Evolutionary conservation across 2,329 filamentous ascomycete species (phyloP).

Genomic region (Sporothrix variecibatus): DNA sequence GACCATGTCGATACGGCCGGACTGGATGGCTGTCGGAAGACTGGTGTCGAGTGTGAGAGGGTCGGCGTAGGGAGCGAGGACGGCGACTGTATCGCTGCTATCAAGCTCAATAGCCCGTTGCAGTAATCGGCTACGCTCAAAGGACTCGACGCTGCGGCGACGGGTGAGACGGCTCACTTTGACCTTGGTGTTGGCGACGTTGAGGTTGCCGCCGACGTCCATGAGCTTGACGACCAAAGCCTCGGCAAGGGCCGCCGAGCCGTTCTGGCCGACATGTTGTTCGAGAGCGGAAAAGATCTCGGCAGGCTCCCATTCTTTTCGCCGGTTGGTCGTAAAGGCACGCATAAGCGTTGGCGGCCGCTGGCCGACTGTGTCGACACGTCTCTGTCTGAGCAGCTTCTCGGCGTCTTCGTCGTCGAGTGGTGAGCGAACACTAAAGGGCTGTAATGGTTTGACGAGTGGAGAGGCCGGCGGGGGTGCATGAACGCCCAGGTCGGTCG

Average conservation of each 20-base stretch:
- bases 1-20: constrained; percentile 46
- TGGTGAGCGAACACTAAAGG: constrained; percentile 48
- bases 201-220: constrained; percentile 53
- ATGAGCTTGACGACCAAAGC: constrained; percentile 54
- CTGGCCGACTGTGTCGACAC: constrained; percentile 34
- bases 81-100: constrained; percentile 55
- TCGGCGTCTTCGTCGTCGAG: constrained; percentile 57
- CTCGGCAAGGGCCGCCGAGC: constrained; percentile 58
- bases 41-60: constrained; percentile 51
- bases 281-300: constrained; percentile 56
- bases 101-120: constrained; percentile 57
- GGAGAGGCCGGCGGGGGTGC: constrained; percentile 45
- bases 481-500: constrained; percentile 52
- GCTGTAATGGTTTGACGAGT: constrained; percentile 40
- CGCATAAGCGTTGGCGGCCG: constrained; percentile 37
- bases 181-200: constrained; percentile 49
- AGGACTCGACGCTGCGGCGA: constrained; percentile 52
- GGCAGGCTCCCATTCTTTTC: constrained; percentile 54
- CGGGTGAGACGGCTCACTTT: constrained; percentile 52
- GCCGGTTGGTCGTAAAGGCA: constrained; percentile 47
- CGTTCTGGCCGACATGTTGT: constrained; percentile 50
- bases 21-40: constrained; percentile 52
- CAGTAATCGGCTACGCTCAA: constrained; percentile 52
- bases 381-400: constrained; percentile 53
- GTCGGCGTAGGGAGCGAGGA: constrained; percentile 57